Conservation (phyloP, 257 asterid genomes). For the Plectranthus barbatus region DNA sequence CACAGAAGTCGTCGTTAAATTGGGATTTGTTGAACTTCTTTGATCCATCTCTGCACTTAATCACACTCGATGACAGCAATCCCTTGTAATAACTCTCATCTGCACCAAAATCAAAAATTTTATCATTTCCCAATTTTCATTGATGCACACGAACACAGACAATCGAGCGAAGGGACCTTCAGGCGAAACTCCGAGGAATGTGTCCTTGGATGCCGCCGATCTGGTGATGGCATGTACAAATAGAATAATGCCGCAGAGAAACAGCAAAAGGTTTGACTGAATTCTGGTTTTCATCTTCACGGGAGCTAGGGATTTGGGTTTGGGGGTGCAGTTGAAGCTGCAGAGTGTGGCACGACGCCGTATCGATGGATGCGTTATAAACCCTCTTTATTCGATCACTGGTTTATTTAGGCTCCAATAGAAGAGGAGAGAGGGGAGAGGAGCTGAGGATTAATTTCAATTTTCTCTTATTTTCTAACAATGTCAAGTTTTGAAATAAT, state of each 20-base stretch:
- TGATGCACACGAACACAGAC: neutral
- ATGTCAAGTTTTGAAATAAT: no score
- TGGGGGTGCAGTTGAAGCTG: constrained; percentile 2
- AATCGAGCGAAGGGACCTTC: constrained; percentile 32
- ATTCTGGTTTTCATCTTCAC: constrained; percentile 23
- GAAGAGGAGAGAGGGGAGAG: no score
- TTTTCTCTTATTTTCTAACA: no score
- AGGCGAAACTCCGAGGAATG: constrained; percentile 58
- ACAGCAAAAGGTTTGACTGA: constrained; percentile 9
- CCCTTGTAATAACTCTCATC: constrained; percentile 65
- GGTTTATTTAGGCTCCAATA: neutral
- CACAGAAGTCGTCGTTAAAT: constrained; percentile 91
- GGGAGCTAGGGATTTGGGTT: neutral
- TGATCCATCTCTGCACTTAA: constrained; percentile 87
- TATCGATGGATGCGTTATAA: neutral
- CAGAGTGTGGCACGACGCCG: constrained; percentile 10
- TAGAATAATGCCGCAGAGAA: constrained; percentile 21
- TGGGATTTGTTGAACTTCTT: constrained; percentile 53
- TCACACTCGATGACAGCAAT: constrained; percentile 31
- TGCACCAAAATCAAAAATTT: constrained; percentile 25
- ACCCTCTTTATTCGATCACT: neutral
- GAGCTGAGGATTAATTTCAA: no score
- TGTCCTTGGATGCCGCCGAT: constrained; percentile 34
- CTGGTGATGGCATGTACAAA: constrained; percentile 23
- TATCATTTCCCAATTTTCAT: neutral